A percentile compares a stretch with the other conserved stretches of the same genome.
These are phyloP conservation scores for Phaeosphaeriaceae sp. DNA, from an alignment of 2,329 filamentous ascomycete genomes.

Conservation along the genomic window DNA sequence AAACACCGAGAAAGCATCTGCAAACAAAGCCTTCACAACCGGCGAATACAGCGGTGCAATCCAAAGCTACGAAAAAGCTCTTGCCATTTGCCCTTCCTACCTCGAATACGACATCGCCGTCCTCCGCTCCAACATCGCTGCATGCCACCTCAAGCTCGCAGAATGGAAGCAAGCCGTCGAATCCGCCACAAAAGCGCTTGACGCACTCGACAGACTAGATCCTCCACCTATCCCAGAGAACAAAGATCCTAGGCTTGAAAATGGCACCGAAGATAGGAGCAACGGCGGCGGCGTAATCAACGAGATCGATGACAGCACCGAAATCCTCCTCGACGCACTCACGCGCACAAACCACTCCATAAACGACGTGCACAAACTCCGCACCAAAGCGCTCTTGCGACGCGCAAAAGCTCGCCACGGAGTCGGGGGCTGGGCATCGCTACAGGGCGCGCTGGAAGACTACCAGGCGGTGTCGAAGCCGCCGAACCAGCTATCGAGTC, in stretches of 20 bases:
- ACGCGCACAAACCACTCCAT: slow-evolving; percentile 34
- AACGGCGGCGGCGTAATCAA: slow-evolving; percentile 63
- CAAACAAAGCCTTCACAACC: slow-evolving; percentile 79
- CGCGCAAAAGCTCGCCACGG: slow-evolving; percentile 76
- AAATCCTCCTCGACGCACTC: slow-evolving; percentile 42
- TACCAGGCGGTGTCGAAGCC: slow-evolving; percentile 72
- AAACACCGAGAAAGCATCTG: slow-evolving; percentile 73
- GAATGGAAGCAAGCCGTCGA: slow-evolving; percentile 86
- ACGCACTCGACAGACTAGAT: slow-evolving; percentile 71
- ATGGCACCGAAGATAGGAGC: slow-evolving; percentile 56
- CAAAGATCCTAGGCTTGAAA: slow-evolving; percentile 16
- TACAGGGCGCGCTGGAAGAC: slow-evolving; percentile 81
- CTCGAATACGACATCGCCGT: slow-evolving; percentile 89
- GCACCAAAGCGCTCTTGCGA: slow-evolving; percentile 82
- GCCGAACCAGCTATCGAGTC: slow-evolving; percentile 63
- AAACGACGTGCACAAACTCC: slow-evolving; percentile 76
- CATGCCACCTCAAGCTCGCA: slow-evolving; percentile 82
- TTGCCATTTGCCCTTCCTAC: slow-evolving; percentile 80
- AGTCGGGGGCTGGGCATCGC: slow-evolving; percentile 77
- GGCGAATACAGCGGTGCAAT: slow-evolving; percentile 79
- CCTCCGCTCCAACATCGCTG: slow-evolving; percentile 85
- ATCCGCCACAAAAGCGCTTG: slow-evolving; percentile 74
- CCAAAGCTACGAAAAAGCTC: slow-evolving; percentile 80
- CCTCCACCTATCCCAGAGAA: slow-evolving; percentile 34
- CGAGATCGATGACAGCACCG: slow-evolving; percentile 61